These are phyloP conservation scores for Coprinellus micaceus DNA, from an alignment of 768 basidiomycete genomes.

Conservation along the genomic window DNA sequence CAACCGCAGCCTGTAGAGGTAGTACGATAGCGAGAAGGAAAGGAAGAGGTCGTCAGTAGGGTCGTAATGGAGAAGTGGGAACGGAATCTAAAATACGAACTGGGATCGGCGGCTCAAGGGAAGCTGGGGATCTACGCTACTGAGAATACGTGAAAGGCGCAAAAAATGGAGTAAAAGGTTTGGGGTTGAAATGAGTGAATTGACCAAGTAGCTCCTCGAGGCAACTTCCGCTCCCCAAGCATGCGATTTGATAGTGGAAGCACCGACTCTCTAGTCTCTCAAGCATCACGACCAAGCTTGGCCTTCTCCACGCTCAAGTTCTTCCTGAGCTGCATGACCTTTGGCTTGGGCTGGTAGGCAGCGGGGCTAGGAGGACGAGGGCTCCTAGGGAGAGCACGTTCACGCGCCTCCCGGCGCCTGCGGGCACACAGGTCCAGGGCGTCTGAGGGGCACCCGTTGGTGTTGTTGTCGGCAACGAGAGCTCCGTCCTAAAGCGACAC, in stretches of 20 bases:
- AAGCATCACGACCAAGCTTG: background rate
- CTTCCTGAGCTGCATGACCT: constrained; percentile 5
- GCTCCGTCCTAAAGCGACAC: background rate
- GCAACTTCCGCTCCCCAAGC: no score
- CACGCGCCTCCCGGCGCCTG: background rate
- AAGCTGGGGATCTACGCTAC: no score
- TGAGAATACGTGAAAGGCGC: background rate
- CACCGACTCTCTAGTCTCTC: background rate
- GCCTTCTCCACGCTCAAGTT: background rate
- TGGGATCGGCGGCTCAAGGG: no score
- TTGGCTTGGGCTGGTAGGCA: constrained; percentile 5
- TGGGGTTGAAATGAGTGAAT: no score
- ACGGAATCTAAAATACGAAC: no score
- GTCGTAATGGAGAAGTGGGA: no score
- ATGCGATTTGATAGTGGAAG: no score
- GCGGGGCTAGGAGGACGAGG: constrained; percentile 3
- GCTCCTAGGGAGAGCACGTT: constrained; percentile 3
- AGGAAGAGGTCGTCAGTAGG: no score
- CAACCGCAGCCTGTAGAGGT: no score
- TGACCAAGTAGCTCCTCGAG: no score
- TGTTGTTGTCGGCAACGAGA: background rate
- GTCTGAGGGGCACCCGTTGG: background rate
- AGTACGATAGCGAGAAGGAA: no score
- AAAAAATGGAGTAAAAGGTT: no score
- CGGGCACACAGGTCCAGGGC: background rate